Evolutionary conservation across 1,139 yeast species (phyloP), one percentile per base, ranked within the genome.

Genomic region (Candida tetrigidarum): DNA sequence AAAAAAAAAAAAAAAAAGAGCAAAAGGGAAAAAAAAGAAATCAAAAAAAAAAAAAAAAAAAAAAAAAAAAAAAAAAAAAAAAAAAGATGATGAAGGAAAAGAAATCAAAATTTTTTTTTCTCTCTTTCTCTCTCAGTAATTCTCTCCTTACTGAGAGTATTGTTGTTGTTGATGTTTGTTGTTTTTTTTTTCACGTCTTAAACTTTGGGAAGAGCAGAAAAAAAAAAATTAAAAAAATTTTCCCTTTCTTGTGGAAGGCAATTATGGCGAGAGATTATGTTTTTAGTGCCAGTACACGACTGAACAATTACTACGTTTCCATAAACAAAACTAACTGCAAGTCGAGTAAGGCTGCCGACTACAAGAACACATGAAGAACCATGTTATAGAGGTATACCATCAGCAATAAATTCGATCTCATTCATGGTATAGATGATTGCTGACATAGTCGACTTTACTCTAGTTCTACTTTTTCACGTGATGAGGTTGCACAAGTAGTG

Each of bases 51-150:
- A 10, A 11, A 16, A 4, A 58, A 96, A 89, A 64, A 99, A 98
- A 73, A 91, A 72, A 95, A 86, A 82, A 95, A 95, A 77, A 95
- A 93, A 58, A 96, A 89, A 64, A 99, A 98, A 73, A 91, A 32
- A 32, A 32, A 28, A 30, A 30, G 34, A 30, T 30, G 34, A 30
- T 16, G 36, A 32, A 19, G 36, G 36, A 19, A 19, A 32, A 32
- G 36, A 32, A 32, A 32, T 32, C 36, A 32, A 32, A 32, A 11
- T 18, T 32, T 32, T 32, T 32, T 32, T 19, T 32, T 32, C 10
- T 18, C n/a, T 18, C 6, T 32, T 32, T 32, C 10, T 32, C n/a
- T n/a, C n/a, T n/a, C n/a, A n/a, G n/a, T n/a, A n/a, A n/a, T 32
- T 32, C 11, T 32, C 7, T 28, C 10, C 29, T 28, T 27, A 12